Conservation (phyloP, 176 grass and related monocot genomes). For the Eleusine coracana region DNA sequence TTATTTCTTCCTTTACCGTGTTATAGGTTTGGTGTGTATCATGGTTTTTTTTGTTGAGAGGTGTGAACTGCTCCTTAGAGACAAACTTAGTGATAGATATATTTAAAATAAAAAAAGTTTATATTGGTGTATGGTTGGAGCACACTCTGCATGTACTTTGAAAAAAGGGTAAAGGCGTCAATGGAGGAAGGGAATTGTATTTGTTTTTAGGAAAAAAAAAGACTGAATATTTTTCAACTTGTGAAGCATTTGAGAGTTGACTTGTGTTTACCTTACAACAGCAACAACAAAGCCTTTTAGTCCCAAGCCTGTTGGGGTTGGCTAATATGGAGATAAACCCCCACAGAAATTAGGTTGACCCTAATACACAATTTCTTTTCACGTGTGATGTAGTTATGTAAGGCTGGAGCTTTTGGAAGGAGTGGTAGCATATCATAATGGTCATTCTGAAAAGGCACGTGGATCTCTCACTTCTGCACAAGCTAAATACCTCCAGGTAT, state of each 20-base stretch:
- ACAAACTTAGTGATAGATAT: not conserved
- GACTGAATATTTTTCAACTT: not conserved
- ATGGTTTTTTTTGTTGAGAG: conserved; percentile 17
- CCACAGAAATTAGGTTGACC: not conserved
- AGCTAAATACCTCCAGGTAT: conserved; percentile 85
- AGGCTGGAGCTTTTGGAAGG: conserved; percentile 97
- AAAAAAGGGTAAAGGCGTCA: not conserved
- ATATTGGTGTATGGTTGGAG: not conserved
- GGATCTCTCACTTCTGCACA: conserved; percentile 74
- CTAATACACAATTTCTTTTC: conserved; percentile 11
- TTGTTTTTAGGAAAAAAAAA: not conserved
- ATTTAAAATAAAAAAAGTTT: not conserved
- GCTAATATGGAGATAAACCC: too few species aligned
- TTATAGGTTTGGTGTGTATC: not conserved
- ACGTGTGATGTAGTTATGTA: conserved; percentile 70
- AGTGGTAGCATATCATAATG: conserved; percentile 92
- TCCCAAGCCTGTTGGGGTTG: too few species aligned
- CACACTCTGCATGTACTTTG: not conserved
- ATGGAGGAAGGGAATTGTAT: not conserved
- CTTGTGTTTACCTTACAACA: too few species aligned
- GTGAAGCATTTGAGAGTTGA: conserved; percentile 16
- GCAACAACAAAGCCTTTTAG: too few species aligned
- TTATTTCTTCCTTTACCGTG: conserved; percentile 17
- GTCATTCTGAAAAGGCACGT: conserved; percentile 62
- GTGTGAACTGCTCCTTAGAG: conserved; percentile 8